These are phyloP conservation scores for Periglandula ipomoeae DNA, from an alignment of 2,329 filamentous ascomycete genomes.

Conservation along the genomic window DNA sequence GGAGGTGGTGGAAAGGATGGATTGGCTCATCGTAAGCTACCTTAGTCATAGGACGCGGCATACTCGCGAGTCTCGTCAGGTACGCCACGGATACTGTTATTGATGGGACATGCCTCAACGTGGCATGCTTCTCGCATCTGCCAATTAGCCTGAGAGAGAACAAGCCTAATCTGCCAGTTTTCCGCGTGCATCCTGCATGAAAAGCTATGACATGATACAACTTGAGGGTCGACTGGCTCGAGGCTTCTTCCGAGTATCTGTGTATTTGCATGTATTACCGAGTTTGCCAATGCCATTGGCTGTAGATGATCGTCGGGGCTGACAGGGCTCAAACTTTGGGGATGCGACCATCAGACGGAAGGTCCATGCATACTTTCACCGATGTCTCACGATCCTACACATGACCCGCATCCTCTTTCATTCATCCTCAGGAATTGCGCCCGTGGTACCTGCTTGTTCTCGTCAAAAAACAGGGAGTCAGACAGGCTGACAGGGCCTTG, in stretches of 20 bases:
- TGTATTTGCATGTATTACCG: background rate
- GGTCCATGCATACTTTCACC: slow-evolving; percentile 5
- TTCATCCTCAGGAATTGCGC: background rate
- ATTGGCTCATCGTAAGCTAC: too few relatives aligned
- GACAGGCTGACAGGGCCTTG: background rate
- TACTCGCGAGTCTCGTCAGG: too few relatives aligned
- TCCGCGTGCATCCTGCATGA: too few relatives aligned
- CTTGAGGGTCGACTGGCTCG: background rate
- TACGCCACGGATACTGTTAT: too few relatives aligned
- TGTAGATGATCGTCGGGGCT: background rate
- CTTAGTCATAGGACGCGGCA: too few relatives aligned
- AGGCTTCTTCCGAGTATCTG: background rate
- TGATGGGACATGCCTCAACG: too few relatives aligned
- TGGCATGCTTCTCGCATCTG: too few relatives aligned
- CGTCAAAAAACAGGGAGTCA: background rate
- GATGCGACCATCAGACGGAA: background rate
- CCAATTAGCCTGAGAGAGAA: too few relatives aligned
- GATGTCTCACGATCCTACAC: slow-evolving; percentile 5
- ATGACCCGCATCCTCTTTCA: background rate
- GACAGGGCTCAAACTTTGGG: background rate
- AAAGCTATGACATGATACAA: too few relatives aligned
- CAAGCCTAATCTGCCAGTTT: too few relatives aligned
- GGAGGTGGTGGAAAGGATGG: too few relatives aligned
- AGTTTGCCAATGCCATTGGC: background rate
- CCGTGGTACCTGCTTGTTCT: background rate